Evolutionary conservation across 1,139 yeast species (phyloP), one percentile per base, ranked within the genome.

Genomic region (Hyphopichia khmerensis): DNA sequence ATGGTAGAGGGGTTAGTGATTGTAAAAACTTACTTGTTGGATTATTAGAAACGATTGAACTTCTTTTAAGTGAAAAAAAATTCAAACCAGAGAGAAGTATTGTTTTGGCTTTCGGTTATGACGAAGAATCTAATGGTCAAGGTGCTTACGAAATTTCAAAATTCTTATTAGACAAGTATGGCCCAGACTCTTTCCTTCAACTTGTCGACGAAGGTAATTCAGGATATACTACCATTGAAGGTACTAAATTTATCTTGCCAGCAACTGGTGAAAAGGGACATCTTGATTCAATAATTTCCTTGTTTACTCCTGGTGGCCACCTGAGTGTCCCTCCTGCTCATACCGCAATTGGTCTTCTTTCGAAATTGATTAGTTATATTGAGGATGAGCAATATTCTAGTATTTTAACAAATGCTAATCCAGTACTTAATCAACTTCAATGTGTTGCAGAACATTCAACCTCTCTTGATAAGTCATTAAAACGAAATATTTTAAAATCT

Each of bases 161-260:
- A 29, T 61, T 52, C 45, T 56, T 75, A 18, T 47, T 56, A n/a
- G 47, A 58, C 3, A 48, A 56, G 24, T 72, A 65, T 45, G 80
- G 80, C 1, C 50, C 53, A 4, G 63, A 75, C 38, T 71, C 78
- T 0, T 45, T 75, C 17, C 62, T 64, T 42, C 70, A 69, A 33
- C 58, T 75, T 30, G 60, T 74, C 40, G 80, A 75, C 51, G 80
- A 75, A 57, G 81, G 81, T 19, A 64, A 62, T 33, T 49, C 49
- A 5, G 68, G 72, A 0, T 56, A 54, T 37, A 47, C 60, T 2
- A 70, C 64, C 9, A 52, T 65, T 10, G 73, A 70, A 44, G 81
- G 80, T 6, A 53, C 66, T 40, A 71, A 69, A 52, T 64, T 80
- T 48, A 84, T 85, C 4, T 55, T 76, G 32, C 84, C 88, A 2